Conservation (phyloP, 305 asterid species). For the Fraxinus latifolia region DNA sequence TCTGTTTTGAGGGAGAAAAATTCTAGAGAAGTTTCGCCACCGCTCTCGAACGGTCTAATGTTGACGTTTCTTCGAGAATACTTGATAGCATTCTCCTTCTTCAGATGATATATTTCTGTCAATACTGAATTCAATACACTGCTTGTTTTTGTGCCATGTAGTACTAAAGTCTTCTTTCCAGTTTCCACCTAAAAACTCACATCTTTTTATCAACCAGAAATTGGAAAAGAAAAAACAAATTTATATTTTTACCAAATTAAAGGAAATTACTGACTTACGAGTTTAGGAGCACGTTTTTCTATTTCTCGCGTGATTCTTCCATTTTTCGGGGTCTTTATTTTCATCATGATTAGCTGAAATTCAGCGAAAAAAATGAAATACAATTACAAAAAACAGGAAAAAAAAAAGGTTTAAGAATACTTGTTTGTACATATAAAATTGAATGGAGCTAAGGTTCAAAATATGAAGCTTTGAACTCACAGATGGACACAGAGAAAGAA, state of each 20-base stretch:
- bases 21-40: constrained; percentile 86
- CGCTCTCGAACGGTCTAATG: constrained; percentile 77
- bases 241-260: not conserved
- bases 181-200: constrained; percentile 57
- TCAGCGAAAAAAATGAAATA: not conserved
- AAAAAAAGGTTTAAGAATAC: not conserved
- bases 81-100: constrained; percentile 64
- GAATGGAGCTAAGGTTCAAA: not conserved
- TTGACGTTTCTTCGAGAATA: constrained; percentile 70
- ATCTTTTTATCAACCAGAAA: not conserved
- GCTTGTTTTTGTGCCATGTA: constrained; percentile 85
- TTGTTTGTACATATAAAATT: not conserved
- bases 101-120: constrained; percentile 74
- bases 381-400: not conserved
- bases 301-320: constrained; percentile 71
- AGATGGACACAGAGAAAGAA: not conserved
- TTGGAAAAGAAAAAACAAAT: not conserved
- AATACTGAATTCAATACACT: constrained; percentile 63
- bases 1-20: constrained; percentile 81
- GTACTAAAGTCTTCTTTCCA: constrained; percentile 83
- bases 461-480: not conserved
- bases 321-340: constrained; percentile 50
- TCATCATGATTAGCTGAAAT: constrained; percentile 39
- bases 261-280: constrained; percentile 35
- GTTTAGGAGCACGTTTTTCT: constrained; percentile 78